These are phyloP conservation scores for Candida fluviatilis DNA, from an alignment of 805 yeast species.

Conservation along the genomic window DNA sequence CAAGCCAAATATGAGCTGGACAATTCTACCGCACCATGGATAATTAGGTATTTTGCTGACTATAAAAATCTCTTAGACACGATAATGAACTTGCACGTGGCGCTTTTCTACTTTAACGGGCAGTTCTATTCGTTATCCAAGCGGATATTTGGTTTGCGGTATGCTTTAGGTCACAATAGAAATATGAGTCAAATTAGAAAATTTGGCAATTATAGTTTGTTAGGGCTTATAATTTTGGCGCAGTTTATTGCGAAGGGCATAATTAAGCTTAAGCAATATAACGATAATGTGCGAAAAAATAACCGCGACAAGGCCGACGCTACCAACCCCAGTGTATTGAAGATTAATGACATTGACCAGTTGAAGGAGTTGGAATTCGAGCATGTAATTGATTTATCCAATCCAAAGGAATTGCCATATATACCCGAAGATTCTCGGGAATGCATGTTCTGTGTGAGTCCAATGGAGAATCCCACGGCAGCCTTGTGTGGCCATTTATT, in stretches of 20 bases:
- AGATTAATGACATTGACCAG: conserved; percentile 7
- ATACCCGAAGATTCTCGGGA: conserved; percentile 66
- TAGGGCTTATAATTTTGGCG: conserved; percentile 59
- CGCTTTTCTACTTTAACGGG: conserved; percentile 79
- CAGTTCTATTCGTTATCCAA: conserved; percentile 75
- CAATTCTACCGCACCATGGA: conserved; percentile 9
- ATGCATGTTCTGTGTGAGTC: conserved; percentile 81
- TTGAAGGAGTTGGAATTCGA: conserved; percentile 8
- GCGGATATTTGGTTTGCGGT: conserved; percentile 74
- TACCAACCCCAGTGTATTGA: conserved; percentile 1
- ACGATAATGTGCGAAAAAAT: conserved; percentile 14
- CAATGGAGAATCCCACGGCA: conserved; percentile 77
- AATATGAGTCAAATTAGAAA: conserved; percentile 33
- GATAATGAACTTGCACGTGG: conserved; percentile 66
- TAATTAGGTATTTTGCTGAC: conserved; percentile 25
- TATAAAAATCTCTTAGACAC: conserved; percentile 47
- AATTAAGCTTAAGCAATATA: conserved; percentile 25
- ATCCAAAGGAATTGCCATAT: conserved; percentile 56
- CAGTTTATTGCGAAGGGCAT: conserved; percentile 48
- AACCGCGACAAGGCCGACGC: conserved; percentile 8
- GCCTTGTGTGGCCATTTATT: conserved; percentile 90
- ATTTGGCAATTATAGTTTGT: conserved; percentile 66
- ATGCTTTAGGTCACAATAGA: conserved; percentile 65
- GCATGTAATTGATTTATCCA: conserved; percentile 46
- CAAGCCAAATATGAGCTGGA: conserved; percentile 14